Base-by-base conservation (phyloP, 2,329 filamentous ascomycete species). In the Paracamarosporium sp. region DNA sequence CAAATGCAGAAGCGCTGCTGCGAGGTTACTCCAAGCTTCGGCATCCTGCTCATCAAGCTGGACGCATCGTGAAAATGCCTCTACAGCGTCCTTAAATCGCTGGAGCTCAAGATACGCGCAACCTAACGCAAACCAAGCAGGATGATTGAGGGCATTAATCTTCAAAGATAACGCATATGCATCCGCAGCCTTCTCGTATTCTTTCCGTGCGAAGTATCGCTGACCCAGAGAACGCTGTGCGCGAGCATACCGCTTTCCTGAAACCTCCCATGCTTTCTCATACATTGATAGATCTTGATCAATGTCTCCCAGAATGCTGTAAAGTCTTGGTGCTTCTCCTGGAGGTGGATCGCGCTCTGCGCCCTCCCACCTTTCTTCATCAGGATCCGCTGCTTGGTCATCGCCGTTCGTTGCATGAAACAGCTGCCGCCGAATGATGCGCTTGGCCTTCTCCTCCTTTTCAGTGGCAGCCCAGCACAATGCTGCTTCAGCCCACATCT, bases 401-500 rank as follows among this genome's bases (percentile, higher is more conserved):
- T 78, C 67, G 8, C 76, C 77, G 27, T 74, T 74, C 0, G 86
- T 88, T 11, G 86, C 85, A 47, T 90, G 84, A 79, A 92, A 97
- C 0, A 99, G 81, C 53, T 94, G 88, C 77, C 88, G 88, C 52
- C 92, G 86, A 15, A 98, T 81, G 47, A 97, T 85, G 3, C 84
- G 85, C 54, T 86, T 87, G 1, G 93, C 95, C 70, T 95, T 95
- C 24, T 90, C 90, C 76, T 97, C 93, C 78, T 88, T 84, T n/a
- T 89, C 85, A 0, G 89, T 91, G 0, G 87, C 83, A 12, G 92
- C 93, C 68, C 92, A 89, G 74, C 95, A 99, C 1, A 99, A 83
- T 0, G 95, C 94, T 4, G 93, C 92, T 78, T 99, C 95, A 1
- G 95, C 91, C 93, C 95, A 98, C 75, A 98, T 89, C 55, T 93